Evolutionary conservation across 2,329 filamentous ascomycete genomes (phyloP).

Genomic region (Ascocoryne sarcoides): DNA sequence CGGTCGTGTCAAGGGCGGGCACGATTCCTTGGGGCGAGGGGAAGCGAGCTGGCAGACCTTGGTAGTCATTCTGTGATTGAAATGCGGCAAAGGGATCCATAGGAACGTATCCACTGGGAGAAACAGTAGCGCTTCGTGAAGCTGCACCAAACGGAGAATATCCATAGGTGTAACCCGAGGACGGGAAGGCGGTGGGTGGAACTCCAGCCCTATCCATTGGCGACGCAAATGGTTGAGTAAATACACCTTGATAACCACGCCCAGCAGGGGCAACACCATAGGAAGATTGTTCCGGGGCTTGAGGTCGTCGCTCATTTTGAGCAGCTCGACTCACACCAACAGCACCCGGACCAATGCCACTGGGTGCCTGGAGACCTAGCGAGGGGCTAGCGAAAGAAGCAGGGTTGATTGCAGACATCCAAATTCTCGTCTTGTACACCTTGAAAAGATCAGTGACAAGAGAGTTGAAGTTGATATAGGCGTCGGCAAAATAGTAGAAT

Average conservation of each 20-base stretch:
- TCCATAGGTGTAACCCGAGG: constrained; percentile 32
- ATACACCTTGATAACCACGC: constrained; percentile 30
- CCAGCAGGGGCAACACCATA: constrained; percentile 18
- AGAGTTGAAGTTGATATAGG: constrained; percentile 98
- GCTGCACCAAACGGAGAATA: constrained; percentile 37
- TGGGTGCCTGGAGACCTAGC: constrained; percentile 61
- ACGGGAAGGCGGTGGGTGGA: constrained; percentile 33
- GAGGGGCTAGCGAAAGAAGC: constrained; percentile 83
- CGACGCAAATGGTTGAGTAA: constrained; percentile 37
- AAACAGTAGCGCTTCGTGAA: constrained; percentile 30
- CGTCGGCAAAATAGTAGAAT: constrained; percentile 97
- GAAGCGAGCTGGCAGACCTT: constrained; percentile 39
- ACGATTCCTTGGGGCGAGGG: constrained; percentile 32
- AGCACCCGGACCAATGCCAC: constrained; percentile 56
- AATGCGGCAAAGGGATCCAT: constrained; percentile 38
- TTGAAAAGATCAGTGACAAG: constrained; percentile 97
- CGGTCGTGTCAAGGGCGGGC: constrained; percentile 31
- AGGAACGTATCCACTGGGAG: constrained; percentile 30
- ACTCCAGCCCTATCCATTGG: constrained; percentile 32
- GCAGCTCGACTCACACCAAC: constrained; percentile 43
- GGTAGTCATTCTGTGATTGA: constrained; percentile 35
- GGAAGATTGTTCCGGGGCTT: constrained; percentile 28
- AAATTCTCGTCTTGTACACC: constrained; percentile 98
- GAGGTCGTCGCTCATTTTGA: constrained; percentile 32
- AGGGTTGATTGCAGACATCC: constrained; percentile 99